Conservation (phyloP, 2,329 filamentous ascomycete genomes). For the Aspergillus costaricaensis region DNA sequence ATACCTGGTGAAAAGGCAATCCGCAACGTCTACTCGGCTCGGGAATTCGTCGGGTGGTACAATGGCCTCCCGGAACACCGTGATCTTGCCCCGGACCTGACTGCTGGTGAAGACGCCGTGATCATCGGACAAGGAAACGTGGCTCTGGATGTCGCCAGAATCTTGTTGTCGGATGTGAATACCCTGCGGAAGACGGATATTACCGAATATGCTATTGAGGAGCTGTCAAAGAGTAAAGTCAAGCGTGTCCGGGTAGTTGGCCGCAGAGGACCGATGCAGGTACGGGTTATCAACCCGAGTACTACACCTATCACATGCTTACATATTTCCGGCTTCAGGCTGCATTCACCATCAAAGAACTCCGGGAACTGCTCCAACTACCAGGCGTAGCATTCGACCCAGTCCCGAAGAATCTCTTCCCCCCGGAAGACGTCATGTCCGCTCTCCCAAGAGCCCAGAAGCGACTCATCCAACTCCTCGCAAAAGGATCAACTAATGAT, state of each 20-base stretch:
- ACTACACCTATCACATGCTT: background rate
- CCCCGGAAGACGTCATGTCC: slow-evolving; percentile 60
- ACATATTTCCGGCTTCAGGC: slow-evolving; percentile 56
- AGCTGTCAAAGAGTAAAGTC: slow-evolving; percentile 70
- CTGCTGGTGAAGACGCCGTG: slow-evolving; percentile 75
- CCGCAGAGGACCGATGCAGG: slow-evolving; percentile 84
- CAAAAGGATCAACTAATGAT: slow-evolving; percentile 67
- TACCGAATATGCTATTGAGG: slow-evolving; percentile 76
- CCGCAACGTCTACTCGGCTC: slow-evolving; percentile 78
- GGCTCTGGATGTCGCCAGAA: slow-evolving; percentile 87
- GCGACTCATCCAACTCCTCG: slow-evolving; percentile 76
- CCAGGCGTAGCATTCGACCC: slow-evolving; percentile 70
- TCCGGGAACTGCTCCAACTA: slow-evolving; percentile 82
- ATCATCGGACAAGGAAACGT: slow-evolving; percentile 96
- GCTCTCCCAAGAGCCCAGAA: slow-evolving; percentile 73
- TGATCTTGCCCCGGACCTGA: slow-evolving; percentile 70
- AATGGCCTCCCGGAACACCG: slow-evolving; percentile 88
- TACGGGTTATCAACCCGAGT: slow-evolving; percentile 37
- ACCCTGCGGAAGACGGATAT: slow-evolving; percentile 82
- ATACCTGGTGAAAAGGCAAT: slow-evolving; percentile 73
- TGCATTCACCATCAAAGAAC: slow-evolving; percentile 92
- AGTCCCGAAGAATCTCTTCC: slow-evolving; percentile 67
- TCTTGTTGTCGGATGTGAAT: slow-evolving; percentile 76
- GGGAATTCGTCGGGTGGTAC: slow-evolving; percentile 97
- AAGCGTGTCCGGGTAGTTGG: slow-evolving; percentile 85